Evolutionary conservation across 176 grass and related monocot genomes (phyloP).

Genomic region (Elymus sibiricus): DNA sequence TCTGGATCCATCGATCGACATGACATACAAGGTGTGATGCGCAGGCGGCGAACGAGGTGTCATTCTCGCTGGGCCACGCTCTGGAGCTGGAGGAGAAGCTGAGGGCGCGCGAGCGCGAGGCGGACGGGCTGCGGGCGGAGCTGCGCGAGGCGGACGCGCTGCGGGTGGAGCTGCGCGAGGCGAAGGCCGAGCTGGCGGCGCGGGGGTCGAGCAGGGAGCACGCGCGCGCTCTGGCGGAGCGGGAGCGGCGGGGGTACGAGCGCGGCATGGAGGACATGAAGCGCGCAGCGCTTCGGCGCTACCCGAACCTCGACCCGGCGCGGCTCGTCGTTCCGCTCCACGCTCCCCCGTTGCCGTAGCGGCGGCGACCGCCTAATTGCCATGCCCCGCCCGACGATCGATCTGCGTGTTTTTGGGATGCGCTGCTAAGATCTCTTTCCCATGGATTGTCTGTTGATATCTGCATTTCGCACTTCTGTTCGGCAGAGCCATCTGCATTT

Average conservation of each 20-base stretch:
- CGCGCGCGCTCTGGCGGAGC: too few species aligned
- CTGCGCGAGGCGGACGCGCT: background rate
- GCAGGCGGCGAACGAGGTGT: constrained; percentile 19
- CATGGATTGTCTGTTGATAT: too few species aligned
- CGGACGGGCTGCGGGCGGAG: background rate
- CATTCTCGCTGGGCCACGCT: background rate
- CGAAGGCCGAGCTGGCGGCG: constrained; percentile 1
- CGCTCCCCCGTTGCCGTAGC: background rate
- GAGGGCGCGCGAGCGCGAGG: background rate
- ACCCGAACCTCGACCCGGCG: background rate
- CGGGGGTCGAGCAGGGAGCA: too few species aligned
- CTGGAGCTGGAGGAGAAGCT: background rate
- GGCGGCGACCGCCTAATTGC: too few species aligned
- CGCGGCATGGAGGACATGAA: constrained; percentile 24
- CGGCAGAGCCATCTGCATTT: too few species aligned
- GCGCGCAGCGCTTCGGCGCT: background rate
- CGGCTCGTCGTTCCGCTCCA: background rate
- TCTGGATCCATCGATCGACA: background rate
- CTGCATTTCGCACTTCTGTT: too few species aligned
- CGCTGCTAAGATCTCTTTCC: too few species aligned
- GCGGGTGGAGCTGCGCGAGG: background rate
- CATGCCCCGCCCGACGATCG: too few species aligned
- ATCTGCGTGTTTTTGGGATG: too few species aligned
- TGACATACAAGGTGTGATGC: background rate
- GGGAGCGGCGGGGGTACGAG: background rate